A percentile compares a stretch with the other conserved stretches of the same genome.
Evolutionary conservation across 352 stramenopile species (phyloP).

Genomic region (Pythium volutum): DNA sequence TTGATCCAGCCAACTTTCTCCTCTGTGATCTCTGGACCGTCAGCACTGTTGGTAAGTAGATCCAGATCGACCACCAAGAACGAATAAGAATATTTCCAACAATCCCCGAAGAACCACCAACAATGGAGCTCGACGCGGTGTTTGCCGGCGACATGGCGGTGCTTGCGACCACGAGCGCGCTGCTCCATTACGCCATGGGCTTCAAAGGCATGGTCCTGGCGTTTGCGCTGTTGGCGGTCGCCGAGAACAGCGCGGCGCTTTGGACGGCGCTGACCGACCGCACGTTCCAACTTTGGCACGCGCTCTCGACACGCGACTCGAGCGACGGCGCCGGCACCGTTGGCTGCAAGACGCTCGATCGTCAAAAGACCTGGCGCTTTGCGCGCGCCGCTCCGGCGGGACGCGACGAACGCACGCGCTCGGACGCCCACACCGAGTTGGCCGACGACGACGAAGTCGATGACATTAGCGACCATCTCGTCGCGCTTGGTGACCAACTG

Average conservation of each 20-base stretch:
- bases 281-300: neutral
- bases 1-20: slow-evolving; percentile 1
- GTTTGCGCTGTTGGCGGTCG: slow-evolving; percentile 27
- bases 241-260: slow-evolving; percentile 13
- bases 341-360: slow-evolving; percentile 8
- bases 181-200: slow-evolving; percentile 67
- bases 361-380: slow-evolving; percentile 17
- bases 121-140: slow-evolving; percentile 21
- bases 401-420: slow-evolving; percentile 4
- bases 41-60: neutral
- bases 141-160: slow-evolving; percentile 58
- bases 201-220: slow-evolving; percentile 44
- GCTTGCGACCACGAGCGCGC: slow-evolving; percentile 47
- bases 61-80: neutral
- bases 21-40: neutral
- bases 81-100: neutral
- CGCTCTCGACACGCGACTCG: neutral
- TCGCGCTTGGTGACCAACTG: neutral
- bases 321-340: neutral
- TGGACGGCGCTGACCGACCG: neutral
- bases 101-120: neutral
- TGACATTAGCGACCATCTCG: neutral
- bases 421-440: slow-evolving; percentile 11
- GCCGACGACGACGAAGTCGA: slow-evolving; percentile 5
- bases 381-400: neutral